Evolutionary conservation across 371 early-diverging fungal species (phyloP).

Genomic region (Haplosporangium sp.): DNA sequence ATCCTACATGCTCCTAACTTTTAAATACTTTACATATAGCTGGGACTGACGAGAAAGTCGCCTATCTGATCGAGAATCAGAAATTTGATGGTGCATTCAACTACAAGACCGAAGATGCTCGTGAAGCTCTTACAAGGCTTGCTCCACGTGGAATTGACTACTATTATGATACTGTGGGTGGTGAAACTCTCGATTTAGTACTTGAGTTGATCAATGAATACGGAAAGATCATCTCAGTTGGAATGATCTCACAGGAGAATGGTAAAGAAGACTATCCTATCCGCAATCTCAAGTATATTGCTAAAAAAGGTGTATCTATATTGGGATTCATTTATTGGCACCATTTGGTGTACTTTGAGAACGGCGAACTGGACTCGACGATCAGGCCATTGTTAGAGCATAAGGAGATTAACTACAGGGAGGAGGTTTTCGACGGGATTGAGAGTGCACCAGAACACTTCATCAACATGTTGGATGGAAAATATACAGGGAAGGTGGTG

Average conservation of each 20-base stretch:
- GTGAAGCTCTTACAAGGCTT: conserved; percentile 33
- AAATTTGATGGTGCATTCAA: conserved; percentile 46
- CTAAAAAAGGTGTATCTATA: conserved; percentile 24
- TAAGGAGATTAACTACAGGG: conserved; percentile 25
- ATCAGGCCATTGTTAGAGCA: conserved; percentile 38
- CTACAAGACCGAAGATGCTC: conserved; percentile 38
- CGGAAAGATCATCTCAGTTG: conserved; percentile 43
- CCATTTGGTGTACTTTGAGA: conserved; percentile 38
- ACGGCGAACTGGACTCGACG: conserved; percentile 30
- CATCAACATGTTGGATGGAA: conserved; percentile 46
- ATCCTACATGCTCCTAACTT: neutral
- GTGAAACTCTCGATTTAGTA: conserved; percentile 28
- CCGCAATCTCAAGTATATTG: conserved; percentile 38
- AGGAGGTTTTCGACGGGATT: conserved; percentile 44
- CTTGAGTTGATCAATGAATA: conserved; percentile 37
- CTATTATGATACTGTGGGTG: conserved; percentile 39
- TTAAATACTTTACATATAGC: conserved; percentile 9
- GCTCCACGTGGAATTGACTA: conserved; percentile 47
- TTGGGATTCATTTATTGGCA: conserved; percentile 51
- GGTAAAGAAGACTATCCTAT: conserved; percentile 37
- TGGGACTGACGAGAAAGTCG: conserved; percentile 44
- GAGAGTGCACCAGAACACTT: conserved; percentile 41
- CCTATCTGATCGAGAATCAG: conserved; percentile 19
- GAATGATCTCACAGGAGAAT: conserved; percentile 55
- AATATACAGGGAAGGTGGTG: conserved; percentile 41